phyloP scores from a whole-genome alignment of 495 filamentous ascomycete species.

The Baudoinia panamericana region DNA sequence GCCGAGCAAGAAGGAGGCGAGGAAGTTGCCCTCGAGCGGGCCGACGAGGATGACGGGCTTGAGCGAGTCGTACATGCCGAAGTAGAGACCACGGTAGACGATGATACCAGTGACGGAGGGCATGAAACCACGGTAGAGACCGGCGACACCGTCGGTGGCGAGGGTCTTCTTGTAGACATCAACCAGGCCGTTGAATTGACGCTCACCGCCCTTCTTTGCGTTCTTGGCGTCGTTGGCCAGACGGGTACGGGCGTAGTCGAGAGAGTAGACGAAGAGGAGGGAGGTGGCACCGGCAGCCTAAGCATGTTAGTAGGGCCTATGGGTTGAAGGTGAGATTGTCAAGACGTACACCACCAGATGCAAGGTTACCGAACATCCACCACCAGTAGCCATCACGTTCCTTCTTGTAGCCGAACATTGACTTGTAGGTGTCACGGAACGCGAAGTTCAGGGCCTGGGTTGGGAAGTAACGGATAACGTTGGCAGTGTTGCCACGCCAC shows the following conservation, averaged over 20 bases:
- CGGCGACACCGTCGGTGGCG: slow-evolving; percentile 90
- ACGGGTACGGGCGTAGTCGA: slow-evolving; percentile 99
- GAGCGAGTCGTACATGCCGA: slow-evolving; percentile 99
- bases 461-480: slow-evolving; percentile 99
- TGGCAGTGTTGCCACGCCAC: slow-evolving; percentile 99
- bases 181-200: slow-evolving; percentile 98
- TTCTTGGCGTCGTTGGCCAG: slow-evolving; percentile 98
- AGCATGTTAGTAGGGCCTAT: slow-evolving; percentile 22
- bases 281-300: slow-evolving; percentile 97
- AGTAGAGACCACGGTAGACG: slow-evolving; percentile 99
- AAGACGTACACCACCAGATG: slow-evolving; percentile 89
- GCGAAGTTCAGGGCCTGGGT: slow-evolving; percentile 99
- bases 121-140: slow-evolving; percentile 99
- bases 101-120: slow-evolving; percentile 96
- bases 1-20: slow-evolving; percentile 95
- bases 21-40: slow-evolving; percentile 89
- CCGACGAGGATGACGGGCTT: slow-evolving; percentile 95
- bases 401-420: slow-evolving; percentile 99
- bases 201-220: slow-evolving; percentile 90
- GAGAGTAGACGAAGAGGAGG: slow-evolving; percentile 99
- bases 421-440: slow-evolving; percentile 99
- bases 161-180: slow-evolving; percentile 99
- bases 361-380: slow-evolving; percentile 99
- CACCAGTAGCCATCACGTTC: slow-evolving; percentile 93
- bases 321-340: neutral